Base-by-base conservation (phyloP, 305 asterid species). In the Fraxinus sp. region DNA sequence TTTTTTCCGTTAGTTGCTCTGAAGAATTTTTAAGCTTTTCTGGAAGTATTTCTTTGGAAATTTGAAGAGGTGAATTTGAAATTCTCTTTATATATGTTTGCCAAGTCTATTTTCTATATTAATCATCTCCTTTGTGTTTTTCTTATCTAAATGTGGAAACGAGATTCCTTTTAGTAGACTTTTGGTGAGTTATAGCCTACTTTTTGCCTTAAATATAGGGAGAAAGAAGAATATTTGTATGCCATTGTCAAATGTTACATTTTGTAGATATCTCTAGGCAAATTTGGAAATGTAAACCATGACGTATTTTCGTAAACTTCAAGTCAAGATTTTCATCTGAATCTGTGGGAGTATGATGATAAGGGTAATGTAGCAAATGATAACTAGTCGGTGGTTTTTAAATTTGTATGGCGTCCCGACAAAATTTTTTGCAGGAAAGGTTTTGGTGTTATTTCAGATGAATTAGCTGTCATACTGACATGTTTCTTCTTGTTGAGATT, bases 321-420 rank as follows among this genome's bases (percentile, higher is more conserved):
- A 74, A 66, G 86, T 88, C 83, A 39, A 84, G 85, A 33, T 79
- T 52, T 68, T 80, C 79, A 78, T 86, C 85, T 87, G 93, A 89
- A 91, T 89, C 88, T 84, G 86, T 80, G 91, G 91, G 86, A 49
- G 73, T 77, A 32, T 49, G 87, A 80, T 22, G 84, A 66, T 66
- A 26, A 80, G 87, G 82, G 85, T 85, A 68, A 68, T 79, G 82
- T 83, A 66, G 85, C 81, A 80, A 86, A 83, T 82, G 70, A 77
- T 72, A 84, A 75, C 64, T 41, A 77, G 49, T 84, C 78, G 81
- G 88, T 71, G 68, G 20, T 75, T 71, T 78, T 37, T 84, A 79
- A 77, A 86, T 87, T 86, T 87, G 82, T 79, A 78, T 88, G 85
- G 32, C 87, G 80, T 83, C 88, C 86, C 82, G 83, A 81, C 83